Evolutionary conservation across 2,329 filamentous ascomycete species (phyloP).

Genomic region (Diaporthe sp.): DNA sequence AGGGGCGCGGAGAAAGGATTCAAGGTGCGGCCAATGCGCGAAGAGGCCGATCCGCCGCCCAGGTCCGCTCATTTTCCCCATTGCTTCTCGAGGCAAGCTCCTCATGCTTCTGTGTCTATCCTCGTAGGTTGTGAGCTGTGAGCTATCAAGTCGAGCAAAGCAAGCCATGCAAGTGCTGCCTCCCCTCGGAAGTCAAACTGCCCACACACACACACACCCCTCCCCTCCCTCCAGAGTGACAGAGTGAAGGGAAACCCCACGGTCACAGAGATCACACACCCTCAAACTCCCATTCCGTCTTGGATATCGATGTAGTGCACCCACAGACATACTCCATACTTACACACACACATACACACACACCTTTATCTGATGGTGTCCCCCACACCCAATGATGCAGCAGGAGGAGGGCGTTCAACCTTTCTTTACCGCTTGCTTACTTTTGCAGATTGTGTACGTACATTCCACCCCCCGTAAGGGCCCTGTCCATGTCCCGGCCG

Average conservation of each 20-base stretch:
- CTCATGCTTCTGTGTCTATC: not conserved
- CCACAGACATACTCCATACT: not conserved
- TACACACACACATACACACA: not conserved
- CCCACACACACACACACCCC: constrained; percentile 4
- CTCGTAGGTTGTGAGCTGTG: not conserved
- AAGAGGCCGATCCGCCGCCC: not conserved
- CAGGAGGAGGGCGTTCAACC: not conserved
- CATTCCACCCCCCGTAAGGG: not conserved
- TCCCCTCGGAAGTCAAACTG: not conserved
- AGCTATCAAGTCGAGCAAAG: not conserved
- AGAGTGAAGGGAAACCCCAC: too few relatives aligned
- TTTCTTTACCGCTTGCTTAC: not conserved
- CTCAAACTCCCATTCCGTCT: constrained; percentile 3
- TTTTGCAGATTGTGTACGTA: not conserved
- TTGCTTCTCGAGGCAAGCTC: not conserved
- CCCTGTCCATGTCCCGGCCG: constrained; percentile 6
- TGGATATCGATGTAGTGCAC: constrained; percentile 6
- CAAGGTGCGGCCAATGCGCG: constrained; percentile 25
- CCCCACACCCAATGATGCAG: not conserved
- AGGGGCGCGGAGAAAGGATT: constrained; percentile 17
- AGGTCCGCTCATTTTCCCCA: constrained; percentile 1
- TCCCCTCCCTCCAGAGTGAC: not conserved
- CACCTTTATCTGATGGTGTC: too few relatives aligned
- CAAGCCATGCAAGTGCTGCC: constrained; percentile 1
- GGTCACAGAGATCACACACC: constrained; percentile 21